Evolutionary conservation across 139 green algal species (phyloP), one percentile per base, ranked within the genome.

Genomic region (Haematococcus lacustris): DNA sequence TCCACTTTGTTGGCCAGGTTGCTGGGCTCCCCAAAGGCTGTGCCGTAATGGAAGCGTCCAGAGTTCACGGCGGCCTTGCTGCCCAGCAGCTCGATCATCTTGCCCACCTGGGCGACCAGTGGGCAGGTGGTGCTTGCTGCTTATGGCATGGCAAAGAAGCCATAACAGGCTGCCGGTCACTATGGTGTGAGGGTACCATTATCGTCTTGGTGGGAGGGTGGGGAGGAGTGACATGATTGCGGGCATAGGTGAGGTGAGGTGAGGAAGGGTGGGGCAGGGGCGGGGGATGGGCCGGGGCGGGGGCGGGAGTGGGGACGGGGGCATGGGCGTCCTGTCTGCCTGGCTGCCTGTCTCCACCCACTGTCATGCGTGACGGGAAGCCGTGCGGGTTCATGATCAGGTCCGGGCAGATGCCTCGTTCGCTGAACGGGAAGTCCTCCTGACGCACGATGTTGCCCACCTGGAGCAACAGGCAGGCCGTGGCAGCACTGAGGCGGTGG

Each of bases 341-440:
- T 90, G 9, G 75, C 93, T 2, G 91, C 93, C 85, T 98, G 98
- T 76, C 76, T 86, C 26, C n/a, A 84, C 91, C 86, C 9, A 97
- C 91, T 69, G 95, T 99, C 95, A 99, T 99, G 59, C 95, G 91
- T 3, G 89, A 97, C 37, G 95, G 95, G 82, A 99, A 98, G 70
- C 92, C 95, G 79, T 99, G 95, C 3, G 95, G 95, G 82, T 99
- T 99, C 87, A 99, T 98, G 81, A 99, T 93, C 53, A 98, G 86
- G 83, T 99, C 95, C 2, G 94, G 94, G 76, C 88, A 93, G 51
- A 98, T 83, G 32, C 94, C 94, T 0, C 80, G 74, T 78, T 97
- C 90, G 67, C 60, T 89, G 83, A 98, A 98, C 34, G 94, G 92
- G 78, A 98, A 92, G 81, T 98, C 93, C 79, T 91, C 86, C 84